Conservation (phyloP, 345 rosid genomes). For the Pelargonium nanum region DNA sequence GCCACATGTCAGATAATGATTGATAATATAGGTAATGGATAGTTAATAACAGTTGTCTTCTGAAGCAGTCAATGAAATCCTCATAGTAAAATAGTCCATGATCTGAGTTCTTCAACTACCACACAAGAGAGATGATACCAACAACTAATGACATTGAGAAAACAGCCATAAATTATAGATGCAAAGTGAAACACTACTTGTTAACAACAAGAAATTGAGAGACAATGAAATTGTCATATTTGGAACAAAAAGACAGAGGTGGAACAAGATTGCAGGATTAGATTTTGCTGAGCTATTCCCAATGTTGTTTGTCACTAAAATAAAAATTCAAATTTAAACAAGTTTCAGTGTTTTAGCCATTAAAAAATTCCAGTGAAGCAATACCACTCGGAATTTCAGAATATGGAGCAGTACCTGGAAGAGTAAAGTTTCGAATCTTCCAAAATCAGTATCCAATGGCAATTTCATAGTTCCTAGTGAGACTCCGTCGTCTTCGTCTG, state of each 20-base stretch:
- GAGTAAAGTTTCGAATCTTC: slow-evolving; percentile 52
- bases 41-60: not conserved
- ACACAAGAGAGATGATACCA: not conserved
- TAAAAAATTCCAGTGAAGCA: too few species aligned
- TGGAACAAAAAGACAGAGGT: not conserved
- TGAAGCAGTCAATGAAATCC: too few species aligned
- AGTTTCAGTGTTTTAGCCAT: too few species aligned
- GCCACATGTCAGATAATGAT: not conserved
- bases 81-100: not conserved
- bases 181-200: not conserved
- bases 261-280: not conserved
- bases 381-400: too few species aligned
- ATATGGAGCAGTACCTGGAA: slow-evolving; percentile 42
- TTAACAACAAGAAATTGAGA: not conserved
- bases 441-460: slow-evolving; percentile 50
- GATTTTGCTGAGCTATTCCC: too few species aligned
- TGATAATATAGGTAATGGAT: not conserved
- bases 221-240: not conserved
- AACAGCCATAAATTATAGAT: not conserved
- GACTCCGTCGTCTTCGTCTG: slow-evolving; percentile 48
- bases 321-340: too few species aligned
- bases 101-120: not conserved
- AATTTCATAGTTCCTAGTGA: slow-evolving; percentile 78
- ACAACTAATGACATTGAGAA: not conserved
- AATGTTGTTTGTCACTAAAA: too few species aligned